These are phyloP conservation scores for Hippophae rhamnoides DNA, from an alignment of 306 rosid genomes.

Conservation along the genomic window DNA sequence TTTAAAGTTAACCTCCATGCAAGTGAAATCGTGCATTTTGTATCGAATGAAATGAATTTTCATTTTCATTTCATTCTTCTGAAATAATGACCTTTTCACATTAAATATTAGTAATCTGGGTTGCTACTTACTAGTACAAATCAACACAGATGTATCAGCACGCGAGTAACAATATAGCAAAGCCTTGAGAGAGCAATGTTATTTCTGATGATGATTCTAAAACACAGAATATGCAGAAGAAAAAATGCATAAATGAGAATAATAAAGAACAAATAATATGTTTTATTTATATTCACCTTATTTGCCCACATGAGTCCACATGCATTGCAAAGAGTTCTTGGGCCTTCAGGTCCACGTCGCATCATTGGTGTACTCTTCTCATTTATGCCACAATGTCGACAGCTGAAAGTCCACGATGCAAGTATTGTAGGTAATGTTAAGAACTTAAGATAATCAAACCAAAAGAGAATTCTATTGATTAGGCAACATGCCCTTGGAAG, in stretches of 20 bases:
- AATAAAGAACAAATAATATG: neutral
- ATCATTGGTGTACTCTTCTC: conserved; percentile 72
- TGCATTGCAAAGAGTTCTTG: conserved; percentile 77
- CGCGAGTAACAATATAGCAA: no score
- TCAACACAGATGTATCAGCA: no score
- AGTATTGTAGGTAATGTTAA: conserved; percentile 2
- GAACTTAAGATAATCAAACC: conserved; percentile 2
- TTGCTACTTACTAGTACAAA: no score
- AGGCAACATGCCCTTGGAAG: no score
- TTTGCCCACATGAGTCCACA: conserved; percentile 91
- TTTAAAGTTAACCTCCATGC: no score
- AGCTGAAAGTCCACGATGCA: conserved; percentile 31
- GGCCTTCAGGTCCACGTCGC: conserved; percentile 85
- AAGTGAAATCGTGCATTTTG: no score
- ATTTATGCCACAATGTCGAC: conserved; percentile 66
- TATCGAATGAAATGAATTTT: no score
- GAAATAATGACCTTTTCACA: no score
- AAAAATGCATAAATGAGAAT: neutral
- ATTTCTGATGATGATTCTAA: neutral
- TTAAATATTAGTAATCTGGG: no score
- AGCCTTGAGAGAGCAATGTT: no score
- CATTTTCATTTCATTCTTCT: no score
- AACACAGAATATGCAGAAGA: neutral
- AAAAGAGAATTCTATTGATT: neutral
- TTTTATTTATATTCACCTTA: conserved; percentile 38